Conservation (phyloP, 768 basidiomycete species). For the Coprinellus aureogranulatus region DNA sequence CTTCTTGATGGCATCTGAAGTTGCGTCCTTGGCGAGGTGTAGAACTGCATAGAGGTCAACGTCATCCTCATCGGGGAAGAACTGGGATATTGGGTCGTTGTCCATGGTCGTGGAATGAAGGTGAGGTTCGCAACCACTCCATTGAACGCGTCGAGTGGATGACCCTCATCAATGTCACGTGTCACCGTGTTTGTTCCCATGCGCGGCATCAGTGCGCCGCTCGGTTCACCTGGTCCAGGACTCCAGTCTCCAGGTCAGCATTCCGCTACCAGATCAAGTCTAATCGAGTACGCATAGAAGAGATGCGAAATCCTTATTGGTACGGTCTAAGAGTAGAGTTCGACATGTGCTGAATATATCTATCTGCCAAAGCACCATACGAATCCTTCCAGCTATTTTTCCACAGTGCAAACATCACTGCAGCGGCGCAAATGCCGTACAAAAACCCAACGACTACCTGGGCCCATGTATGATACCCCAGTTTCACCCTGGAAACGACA, state of each 20-base stretch:
- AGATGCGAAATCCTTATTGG: not conserved
- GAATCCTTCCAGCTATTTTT: conserved; percentile 24
- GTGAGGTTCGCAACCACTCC: not conserved
- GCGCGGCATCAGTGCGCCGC: too few species aligned
- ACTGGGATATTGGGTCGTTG: conserved; percentile 67
- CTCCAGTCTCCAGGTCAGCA: too few species aligned
- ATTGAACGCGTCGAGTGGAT: not conserved
- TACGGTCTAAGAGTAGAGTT: not conserved
- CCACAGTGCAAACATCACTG: conserved; percentile 62
- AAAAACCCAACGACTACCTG: conserved; percentile 62
- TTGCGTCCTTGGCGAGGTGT: conserved; percentile 50
- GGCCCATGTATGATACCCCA: conserved; percentile 72
- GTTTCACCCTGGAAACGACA: conserved; percentile 65
- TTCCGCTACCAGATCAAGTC: too few species aligned
- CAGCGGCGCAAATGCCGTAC: conserved; percentile 54
- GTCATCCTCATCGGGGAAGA: conserved; percentile 71
- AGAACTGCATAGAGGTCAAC: conserved; percentile 82
- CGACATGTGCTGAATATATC: conserved; percentile 10
- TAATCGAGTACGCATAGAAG: too few species aligned
- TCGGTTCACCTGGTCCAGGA: not conserved
- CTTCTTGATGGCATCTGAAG: conserved; percentile 69
- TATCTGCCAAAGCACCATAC: conserved; percentile 21
- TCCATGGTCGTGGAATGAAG: conserved; percentile 25
- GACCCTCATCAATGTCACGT: conserved; percentile 3
- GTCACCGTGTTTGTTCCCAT: not conserved